Evolutionary conservation across 192 early-diverging fungal species (phyloP), one percentile per base, ranked within the genome.

Genomic region (Pecoramyces ruminantium): DNA sequence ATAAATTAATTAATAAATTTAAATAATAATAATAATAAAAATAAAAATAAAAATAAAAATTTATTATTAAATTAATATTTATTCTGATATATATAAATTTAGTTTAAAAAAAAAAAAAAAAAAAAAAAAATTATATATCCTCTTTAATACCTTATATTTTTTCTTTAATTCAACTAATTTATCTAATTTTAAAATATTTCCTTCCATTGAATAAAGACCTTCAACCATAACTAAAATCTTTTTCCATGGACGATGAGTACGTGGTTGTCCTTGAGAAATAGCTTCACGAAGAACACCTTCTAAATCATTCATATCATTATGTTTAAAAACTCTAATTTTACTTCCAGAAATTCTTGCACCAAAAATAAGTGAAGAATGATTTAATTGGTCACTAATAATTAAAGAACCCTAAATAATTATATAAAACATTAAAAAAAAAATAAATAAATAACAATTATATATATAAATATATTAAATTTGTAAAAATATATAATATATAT

Each of bases 191-290:
- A 92, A 92, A 86, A 96, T 93, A 82, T 92, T 92, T 58, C 97
- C 97, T 84, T 99, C 97, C 97, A 99, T 99, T 25, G 95, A 96
- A 87, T 96, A 99, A 30, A 99, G 87, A 39, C 96, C 96, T 83
- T 99, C 96, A 30, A 99, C 95, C 28, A 99, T 90, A 5, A 99
- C 90, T 82, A 99, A 84, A 84, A 99, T 99, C 87, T 99, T 99
- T 87, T 97, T 97, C 97, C 97, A 99, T 17, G 96, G 97, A 29
- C 97, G 92, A 84, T 98, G 96, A 13, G 96, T 99, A 79, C 97
- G 90, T 29, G 96, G 96, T 86, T 99, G 97, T 30, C 97, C 97
- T 85, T 96, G 94, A 51, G 95, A 87, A 81, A 99, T 98, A 81
- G 92, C 90, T 80, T 95, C 92, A 51, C 94, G 91, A 67, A 99